Percentiles rank a stretch among this genome's conserved stretches.
Evolutionary conservation across 1,284 basidiomycete genomes (phyloP).

Genomic region (Cutaneotrichosporon daszewskae): DNA sequence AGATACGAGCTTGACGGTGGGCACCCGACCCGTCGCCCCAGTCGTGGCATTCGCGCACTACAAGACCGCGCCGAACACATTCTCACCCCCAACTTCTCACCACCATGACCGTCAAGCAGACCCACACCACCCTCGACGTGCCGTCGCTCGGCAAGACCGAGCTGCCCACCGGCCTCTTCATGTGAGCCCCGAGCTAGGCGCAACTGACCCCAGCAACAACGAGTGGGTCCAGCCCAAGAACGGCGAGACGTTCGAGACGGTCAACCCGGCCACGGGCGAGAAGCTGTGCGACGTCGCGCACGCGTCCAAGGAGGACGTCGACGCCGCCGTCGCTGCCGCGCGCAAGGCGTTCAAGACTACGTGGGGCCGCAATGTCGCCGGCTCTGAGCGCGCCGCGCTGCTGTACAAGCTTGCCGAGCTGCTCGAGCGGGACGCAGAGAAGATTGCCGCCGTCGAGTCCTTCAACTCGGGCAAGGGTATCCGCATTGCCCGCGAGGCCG

Average conservation of each 20-base stretch:
- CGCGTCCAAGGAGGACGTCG: conserved; percentile 59
- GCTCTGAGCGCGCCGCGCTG: conserved; percentile 69
- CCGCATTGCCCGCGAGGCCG: conserved; percentile 69
- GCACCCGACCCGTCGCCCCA: too few relatives aligned
- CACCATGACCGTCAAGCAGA: background rate
- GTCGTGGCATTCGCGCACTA: too few relatives aligned
- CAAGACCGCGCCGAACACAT: too few relatives aligned
- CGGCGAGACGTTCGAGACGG: conserved; percentile 26
- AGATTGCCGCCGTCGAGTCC: conserved; percentile 67
- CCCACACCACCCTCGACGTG: conserved; percentile 14
- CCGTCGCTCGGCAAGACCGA: conserved; percentile 49
- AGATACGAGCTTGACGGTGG: too few relatives aligned
- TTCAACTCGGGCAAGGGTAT: conserved; percentile 82
- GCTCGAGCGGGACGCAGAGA: conserved; percentile 67
- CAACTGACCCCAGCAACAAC: conserved; percentile 26
- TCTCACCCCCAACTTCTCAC: background rate
- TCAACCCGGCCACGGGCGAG: conserved; percentile 56
- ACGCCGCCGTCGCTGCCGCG: conserved; percentile 74
- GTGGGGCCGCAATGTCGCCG: conserved; percentile 84
- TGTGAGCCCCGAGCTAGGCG: conserved; percentile 41
- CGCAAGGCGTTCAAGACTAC: conserved; percentile 73
- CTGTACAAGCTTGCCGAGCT: conserved; percentile 82
- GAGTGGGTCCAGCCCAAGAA: conserved; percentile 28
- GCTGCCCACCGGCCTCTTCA: conserved; percentile 79
- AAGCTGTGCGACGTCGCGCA: conserved; percentile 32